Evolutionary conservation across 2,329 filamentous ascomycete genomes (phyloP), one percentile per base, ranked within the genome.

Genomic region (Elsinoe australis): DNA sequence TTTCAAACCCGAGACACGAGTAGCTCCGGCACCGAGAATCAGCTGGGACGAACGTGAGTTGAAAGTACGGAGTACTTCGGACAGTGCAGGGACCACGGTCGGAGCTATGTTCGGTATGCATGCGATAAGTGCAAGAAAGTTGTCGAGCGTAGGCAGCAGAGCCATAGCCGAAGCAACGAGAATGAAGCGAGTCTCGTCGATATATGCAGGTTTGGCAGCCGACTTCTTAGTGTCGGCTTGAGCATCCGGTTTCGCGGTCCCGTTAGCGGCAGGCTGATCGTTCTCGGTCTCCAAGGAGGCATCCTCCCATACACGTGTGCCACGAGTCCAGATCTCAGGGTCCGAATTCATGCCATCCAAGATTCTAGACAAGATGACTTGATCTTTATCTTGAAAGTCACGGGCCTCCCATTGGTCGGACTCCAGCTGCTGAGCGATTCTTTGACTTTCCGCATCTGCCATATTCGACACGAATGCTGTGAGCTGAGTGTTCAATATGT

Each of bases 41-140:
- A 98, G 77, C 63, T 98, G 92, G n/a, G 85, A 94, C 50, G 89
- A 89, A 15, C 92, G 83, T 2, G 88, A 95, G 65, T 98, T 95
- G 74, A 96, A 98, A 3, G 94, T 75, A 55, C 92, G 86, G 10
- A 96, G 74, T 60, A 94, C 94, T 17, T 92, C 83, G 33, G 95
- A 72, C 8, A 98, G 76, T 0, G 82, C 83, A 2, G 78, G 72
- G 0, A 87, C 85, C 47, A 95, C 82, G 51, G 95, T 88, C 2
- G 82, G 74, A 1, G 87, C 85, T 79, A 95, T 89, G 52, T 84
- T 90, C 1, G 92, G 90, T 50, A 96, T 90, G 24, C 82, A 83
- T 4, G 85, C 76, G 50, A 90, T 82, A 3, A 98, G 76, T 53
- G 85, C 85, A 54, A 95, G 74, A 64, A 94, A 94, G 12, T 82